These are phyloP conservation scores for Brettanomyces naardenensis DNA, from an alignment of 805 yeast species.

Conservation along the genomic window DNA sequence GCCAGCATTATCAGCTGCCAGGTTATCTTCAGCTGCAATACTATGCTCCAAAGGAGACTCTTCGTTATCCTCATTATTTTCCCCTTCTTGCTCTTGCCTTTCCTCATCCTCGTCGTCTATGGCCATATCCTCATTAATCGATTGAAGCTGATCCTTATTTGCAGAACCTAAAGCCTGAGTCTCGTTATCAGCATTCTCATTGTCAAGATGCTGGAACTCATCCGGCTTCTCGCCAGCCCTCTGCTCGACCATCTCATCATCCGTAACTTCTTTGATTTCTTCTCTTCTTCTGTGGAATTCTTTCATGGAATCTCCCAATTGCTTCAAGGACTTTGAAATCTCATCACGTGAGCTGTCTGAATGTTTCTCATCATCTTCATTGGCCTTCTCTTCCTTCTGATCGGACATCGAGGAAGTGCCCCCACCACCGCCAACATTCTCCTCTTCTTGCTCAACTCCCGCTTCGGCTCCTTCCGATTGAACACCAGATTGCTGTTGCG, in stretches of 20 bases:
- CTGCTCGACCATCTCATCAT: slow-evolving; percentile 37
- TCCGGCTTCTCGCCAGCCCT: slow-evolving; percentile 66
- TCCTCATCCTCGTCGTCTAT: slow-evolving; percentile 60
- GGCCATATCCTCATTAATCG: slow-evolving; percentile 72
- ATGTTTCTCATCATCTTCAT: slow-evolving; percentile 32
- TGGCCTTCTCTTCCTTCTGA: slow-evolving; percentile 26
- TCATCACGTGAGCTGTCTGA: slow-evolving; percentile 55
- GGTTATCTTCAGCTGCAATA: not conserved
- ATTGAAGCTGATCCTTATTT: slow-evolving; percentile 66
- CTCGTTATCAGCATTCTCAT: slow-evolving; percentile 67
- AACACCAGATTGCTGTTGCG: slow-evolving; percentile 25
- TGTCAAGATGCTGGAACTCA: slow-evolving; percentile 78
- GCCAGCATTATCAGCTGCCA: slow-evolving; percentile 12
- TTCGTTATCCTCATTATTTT: slow-evolving; percentile 4
- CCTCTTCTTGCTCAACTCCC: slow-evolving; percentile 34
- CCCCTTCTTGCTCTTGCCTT: slow-evolving; percentile 18
- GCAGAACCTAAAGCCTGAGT: slow-evolving; percentile 95
- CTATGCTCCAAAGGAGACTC: not conserved
- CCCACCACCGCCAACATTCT: slow-evolving; percentile 65
- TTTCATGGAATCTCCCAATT: slow-evolving; percentile 84
- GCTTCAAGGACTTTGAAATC: slow-evolving; percentile 72
- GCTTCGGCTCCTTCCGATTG: slow-evolving; percentile 32
- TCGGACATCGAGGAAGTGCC: slow-evolving; percentile 29
- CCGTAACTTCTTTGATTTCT: slow-evolving; percentile 70
- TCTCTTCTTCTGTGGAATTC: slow-evolving; percentile 87